These are phyloP conservation scores for Claviceps cyperi DNA, from an alignment of 2,329 filamentous ascomycete species.

Conservation along the genomic window DNA sequence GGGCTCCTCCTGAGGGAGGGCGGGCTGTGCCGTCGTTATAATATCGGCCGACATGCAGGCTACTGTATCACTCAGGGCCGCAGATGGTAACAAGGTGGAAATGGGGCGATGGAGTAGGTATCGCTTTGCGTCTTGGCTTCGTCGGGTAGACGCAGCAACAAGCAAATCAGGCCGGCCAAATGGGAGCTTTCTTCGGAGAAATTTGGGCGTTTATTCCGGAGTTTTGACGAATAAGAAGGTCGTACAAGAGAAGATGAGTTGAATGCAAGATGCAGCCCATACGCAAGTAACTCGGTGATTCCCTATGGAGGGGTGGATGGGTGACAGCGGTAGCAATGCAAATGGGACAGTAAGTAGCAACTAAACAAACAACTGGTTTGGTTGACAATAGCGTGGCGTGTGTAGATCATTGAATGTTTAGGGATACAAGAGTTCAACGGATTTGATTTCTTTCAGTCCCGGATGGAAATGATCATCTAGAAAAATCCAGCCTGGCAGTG, in stretches of 20 bases:
- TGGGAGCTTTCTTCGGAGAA: conserved; percentile 1
- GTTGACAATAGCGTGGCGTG: conserved; percentile 7
- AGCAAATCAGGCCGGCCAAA: conserved; percentile 6
- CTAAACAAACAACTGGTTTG: conserved; percentile 3
- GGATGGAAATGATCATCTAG: not conserved
- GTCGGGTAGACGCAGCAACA: conserved; percentile 18
- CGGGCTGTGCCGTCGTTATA: conserved; percentile 18
- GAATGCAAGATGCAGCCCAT: conserved; percentile 5
- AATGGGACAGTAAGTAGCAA: not conserved
- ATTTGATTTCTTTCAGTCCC: not conserved
- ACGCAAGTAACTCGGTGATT: not conserved
- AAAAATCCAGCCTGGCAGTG: conserved; percentile 9
- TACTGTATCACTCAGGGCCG: not conserved
- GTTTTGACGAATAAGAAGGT: conserved; percentile 4
- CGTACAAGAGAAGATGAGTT: conserved; percentile 1
- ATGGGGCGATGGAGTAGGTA: conserved; percentile 3
- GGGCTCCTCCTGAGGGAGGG: conserved; percentile 9
- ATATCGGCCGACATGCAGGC: conserved; percentile 20
- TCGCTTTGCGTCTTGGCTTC: conserved; percentile 15
- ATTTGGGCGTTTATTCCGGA: conserved; percentile 8
- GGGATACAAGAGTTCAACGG: conserved; percentile 2
- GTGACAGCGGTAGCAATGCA: not conserved
- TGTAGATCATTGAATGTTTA: not conserved
- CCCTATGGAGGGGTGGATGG: too few relatives aligned
- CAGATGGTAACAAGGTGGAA: not conserved